Base-by-base conservation (phyloP, 192 early-diverging fungal genomes). In the Cladochytrium replicatum region DNA sequence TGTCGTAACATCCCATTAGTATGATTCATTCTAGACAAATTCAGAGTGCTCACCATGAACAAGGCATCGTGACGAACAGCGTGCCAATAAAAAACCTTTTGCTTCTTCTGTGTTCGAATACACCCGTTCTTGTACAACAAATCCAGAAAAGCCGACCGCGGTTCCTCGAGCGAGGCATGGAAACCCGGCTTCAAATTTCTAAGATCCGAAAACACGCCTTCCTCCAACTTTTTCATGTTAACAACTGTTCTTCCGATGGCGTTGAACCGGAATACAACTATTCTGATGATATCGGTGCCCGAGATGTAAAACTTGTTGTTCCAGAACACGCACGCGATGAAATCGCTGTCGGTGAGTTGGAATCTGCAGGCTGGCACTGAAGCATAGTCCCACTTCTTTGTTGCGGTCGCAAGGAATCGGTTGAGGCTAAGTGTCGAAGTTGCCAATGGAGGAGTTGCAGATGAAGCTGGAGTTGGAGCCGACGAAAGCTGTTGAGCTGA, bases 71-170 rank as follows among this genome's bases (percentile, higher is more conserved):
- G 93, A 8, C 83, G 85, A 15, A 98, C 95, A 15, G 89, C 86
- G 60, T 82, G 85, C 93, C 95, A 98, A 60, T 84, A 93, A 64
- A 96, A 98, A n/a, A 98, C 95, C 47, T 96, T 96, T 71, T 98
- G 95, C 71, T 96, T 96, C 76, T 96, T 98, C 62, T 96, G 94
- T 2, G 92, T 94, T 29, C 94, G 83, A 53, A 98, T 89, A 66
- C 93, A 96, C 46, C 89, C 82, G 72, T 93, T 83, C 63, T 89
- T 91, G 74, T 91, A 89, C 40, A 98, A 73, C 57, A 95, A 84
- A 60, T 94, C 90, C 29, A 98, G 66, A 53, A 96, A 89, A 41
- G 90, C 90, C 3, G 87, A 91, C 41, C 93, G 80, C 15, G 91
- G 89, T 47, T 89, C 86, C 68, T 96, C 95, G 13, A 96, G 72